Conservation (phyloP, 2,329 filamentous ascomycete species). For the Davidsoniella virescens region DNA sequence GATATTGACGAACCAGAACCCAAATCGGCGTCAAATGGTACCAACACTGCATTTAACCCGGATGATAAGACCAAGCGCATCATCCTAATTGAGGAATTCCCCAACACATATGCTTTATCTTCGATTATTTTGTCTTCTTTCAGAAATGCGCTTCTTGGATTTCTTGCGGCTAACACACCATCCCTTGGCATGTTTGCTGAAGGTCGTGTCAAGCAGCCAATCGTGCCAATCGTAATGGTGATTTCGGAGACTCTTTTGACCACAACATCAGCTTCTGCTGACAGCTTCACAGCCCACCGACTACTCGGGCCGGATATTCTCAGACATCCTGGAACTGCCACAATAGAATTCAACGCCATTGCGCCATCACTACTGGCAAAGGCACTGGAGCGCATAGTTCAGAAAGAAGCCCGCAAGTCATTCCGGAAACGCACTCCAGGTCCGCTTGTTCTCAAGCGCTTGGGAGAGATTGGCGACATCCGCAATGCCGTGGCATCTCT, state of each 20-base stretch:
- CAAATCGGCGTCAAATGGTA: background rate
- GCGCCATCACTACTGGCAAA: slow-evolving; percentile 74
- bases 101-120: slow-evolving; percentile 53
- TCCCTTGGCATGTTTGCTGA: slow-evolving; percentile 32
- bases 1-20: slow-evolving; percentile 22
- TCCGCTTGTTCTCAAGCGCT: slow-evolving; percentile 56
- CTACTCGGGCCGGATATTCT: slow-evolving; percentile 75
- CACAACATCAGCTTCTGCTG: slow-evolving; percentile 66
- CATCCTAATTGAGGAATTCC: slow-evolving; percentile 69
- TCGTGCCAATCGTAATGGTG: slow-evolving; percentile 69
- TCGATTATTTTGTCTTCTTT: slow-evolving; percentile 54
- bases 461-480: slow-evolving; percentile 82
- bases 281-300: slow-evolving; percentile 85
- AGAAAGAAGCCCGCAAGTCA: slow-evolving; percentile 71
- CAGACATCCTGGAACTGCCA: slow-evolving; percentile 58
- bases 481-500: slow-evolving; percentile 82
- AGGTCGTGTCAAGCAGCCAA: slow-evolving; percentile 26
- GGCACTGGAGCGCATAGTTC: slow-evolving; percentile 64
- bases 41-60: background rate
- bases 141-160: slow-evolving; percentile 57
- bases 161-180: slow-evolving; percentile 51
- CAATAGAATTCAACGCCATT: slow-evolving; percentile 87
- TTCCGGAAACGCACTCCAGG: slow-evolving; percentile 62
- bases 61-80: slow-evolving; percentile 27
- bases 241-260: slow-evolving; percentile 82